Conservation (phyloP, 352 stramenopile genomes). For the Globisporangium spinosum region DNA sequence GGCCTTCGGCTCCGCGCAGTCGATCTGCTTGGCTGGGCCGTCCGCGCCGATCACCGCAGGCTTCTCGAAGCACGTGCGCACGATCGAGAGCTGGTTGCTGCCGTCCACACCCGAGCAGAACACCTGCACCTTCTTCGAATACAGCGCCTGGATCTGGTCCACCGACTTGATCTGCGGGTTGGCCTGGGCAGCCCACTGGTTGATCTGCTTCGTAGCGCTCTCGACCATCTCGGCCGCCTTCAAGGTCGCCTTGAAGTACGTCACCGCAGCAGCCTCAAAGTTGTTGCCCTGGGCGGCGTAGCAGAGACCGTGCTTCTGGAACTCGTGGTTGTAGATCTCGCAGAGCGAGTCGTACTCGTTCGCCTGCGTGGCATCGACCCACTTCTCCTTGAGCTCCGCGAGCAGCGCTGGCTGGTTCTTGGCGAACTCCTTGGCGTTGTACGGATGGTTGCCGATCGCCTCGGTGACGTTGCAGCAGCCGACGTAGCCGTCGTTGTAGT, state of each 20-base stretch:
- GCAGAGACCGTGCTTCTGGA: conserved; percentile 86
- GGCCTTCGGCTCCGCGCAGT: conserved; percentile 40
- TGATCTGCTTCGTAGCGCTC: conserved; percentile 17
- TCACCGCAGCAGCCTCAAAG: conserved; percentile 16
- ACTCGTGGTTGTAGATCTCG: conserved; percentile 86
- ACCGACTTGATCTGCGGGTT: conserved; percentile 9
- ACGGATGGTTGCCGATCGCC: conserved; percentile 50
- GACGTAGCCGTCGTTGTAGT: conserved; percentile 73
- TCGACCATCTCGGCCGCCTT: conserved; percentile 15
- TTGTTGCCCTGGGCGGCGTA: conserved; percentile 39
- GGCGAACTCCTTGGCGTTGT: conserved; percentile 42
- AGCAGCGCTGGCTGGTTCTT: conserved; percentile 50
- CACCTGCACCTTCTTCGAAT: conserved; percentile 21
- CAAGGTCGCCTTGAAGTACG: conserved; percentile 22
- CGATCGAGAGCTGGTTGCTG: conserved; percentile 22
- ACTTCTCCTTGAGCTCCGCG: conserved; percentile 51
- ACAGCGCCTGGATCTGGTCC: conserved; percentile 14
- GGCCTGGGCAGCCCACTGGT: conserved; percentile 14
- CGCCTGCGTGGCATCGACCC: conserved; percentile 34
- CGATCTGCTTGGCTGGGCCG: conserved; percentile 43
- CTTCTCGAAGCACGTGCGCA: conserved; percentile 29
- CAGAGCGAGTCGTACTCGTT: conserved; percentile 42
- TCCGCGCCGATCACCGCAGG: conserved; percentile 27
- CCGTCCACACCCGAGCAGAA: conserved; percentile 22
- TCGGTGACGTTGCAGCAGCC: conserved; percentile 64